A percentile compares a stretch with the other conserved stretches of the same genome.
Evolutionary conservation across 2,329 filamentous ascomycete species (phyloP).

Genomic region (Colletotrichum melonis): DNA sequence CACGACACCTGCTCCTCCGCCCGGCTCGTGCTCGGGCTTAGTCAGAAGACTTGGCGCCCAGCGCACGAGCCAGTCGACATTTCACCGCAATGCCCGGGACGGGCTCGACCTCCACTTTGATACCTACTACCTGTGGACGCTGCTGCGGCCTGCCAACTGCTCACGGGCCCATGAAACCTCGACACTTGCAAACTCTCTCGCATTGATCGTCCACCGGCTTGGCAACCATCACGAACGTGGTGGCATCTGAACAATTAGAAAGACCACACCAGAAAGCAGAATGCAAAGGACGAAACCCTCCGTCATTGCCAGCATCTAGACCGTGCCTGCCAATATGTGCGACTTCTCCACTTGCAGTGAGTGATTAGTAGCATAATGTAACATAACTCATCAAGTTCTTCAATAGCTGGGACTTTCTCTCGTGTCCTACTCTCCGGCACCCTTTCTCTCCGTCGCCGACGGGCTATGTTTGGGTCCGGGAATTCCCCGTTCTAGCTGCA

Average conservation of each 20-base stretch:
- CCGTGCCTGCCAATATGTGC: neutral
- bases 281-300: no score
- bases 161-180: constrained; percentile 2
- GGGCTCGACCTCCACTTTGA: neutral
- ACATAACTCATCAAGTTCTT: neutral
- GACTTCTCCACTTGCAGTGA: neutral
- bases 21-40: neutral
- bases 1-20: neutral
- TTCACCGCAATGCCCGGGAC: constrained; percentile 1
- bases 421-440: neutral
- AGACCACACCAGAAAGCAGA: neutral
- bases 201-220: constrained; percentile 1
- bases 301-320: neutral
- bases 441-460: neutral
- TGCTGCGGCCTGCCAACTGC: neutral
- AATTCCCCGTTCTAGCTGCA: neutral
- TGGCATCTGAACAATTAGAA: neutral
- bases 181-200: neutral
- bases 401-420: neutral
- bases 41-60: neutral
- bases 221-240: neutral
- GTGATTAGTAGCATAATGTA: no score
- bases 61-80: neutral
- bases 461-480: neutral
- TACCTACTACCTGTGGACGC: neutral